Evolutionary conservation across 2,329 filamentous ascomycete species (phyloP).

Genomic region (Alternaria triticina): DNA sequence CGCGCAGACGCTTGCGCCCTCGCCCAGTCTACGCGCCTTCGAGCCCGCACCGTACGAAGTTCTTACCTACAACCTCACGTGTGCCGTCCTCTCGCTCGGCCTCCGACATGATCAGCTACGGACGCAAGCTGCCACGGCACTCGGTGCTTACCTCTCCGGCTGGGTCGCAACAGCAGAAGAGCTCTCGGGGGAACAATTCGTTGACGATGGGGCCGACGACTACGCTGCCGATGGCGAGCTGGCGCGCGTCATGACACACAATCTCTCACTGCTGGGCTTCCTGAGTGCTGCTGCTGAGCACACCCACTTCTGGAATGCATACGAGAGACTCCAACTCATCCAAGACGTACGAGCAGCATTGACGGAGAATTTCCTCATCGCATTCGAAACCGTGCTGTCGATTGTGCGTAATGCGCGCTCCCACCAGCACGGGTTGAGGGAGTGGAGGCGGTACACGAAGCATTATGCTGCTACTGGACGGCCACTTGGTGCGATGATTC

Average conservation of each 20-base stretch:
- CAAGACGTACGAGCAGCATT: constrained; percentile 74
- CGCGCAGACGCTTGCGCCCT: constrained; percentile 76
- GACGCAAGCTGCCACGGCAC: constrained; percentile 67
- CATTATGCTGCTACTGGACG: constrained; percentile 81
- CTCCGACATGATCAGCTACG: constrained; percentile 73
- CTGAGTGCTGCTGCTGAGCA: constrained; percentile 80
- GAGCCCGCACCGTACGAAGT: constrained; percentile 89
- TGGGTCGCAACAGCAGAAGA: constrained; percentile 68
- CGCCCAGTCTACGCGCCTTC: constrained; percentile 81
- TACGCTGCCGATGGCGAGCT: constrained; percentile 57
- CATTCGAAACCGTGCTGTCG: constrained; percentile 87
- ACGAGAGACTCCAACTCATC: constrained; percentile 75
- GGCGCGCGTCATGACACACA: constrained; percentile 74
- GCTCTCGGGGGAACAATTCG: constrained; percentile 61
- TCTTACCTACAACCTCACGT: constrained; percentile 78
- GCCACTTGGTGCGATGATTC: constrained; percentile 86
- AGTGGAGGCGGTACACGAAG: constrained; percentile 87
- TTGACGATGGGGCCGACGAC: constrained; percentile 61
- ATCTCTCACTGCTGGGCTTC: constrained; percentile 88
- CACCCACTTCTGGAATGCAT: constrained; percentile 79
- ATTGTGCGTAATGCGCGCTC: constrained; percentile 81
- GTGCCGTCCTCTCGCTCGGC: constrained; percentile 81
- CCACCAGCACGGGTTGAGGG: constrained; percentile 69
- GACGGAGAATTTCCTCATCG: constrained; percentile 83
- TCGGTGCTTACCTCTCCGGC: constrained; percentile 75